These are phyloP conservation scores for Ciborinia camelliae DNA, from an alignment of 2,329 filamentous ascomycete species.

Conservation along the genomic window DNA sequence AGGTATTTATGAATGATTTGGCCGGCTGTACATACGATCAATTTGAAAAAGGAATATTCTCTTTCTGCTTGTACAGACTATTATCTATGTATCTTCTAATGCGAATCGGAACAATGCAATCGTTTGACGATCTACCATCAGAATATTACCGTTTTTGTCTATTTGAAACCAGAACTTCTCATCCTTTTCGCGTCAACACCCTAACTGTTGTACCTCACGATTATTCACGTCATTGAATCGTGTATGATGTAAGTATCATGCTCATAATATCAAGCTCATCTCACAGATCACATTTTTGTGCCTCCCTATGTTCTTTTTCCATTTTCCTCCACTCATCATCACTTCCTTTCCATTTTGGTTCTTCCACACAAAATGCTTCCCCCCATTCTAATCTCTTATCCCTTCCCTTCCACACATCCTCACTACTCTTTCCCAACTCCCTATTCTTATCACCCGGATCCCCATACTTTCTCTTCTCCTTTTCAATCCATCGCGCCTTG, in stretches of 20 bases:
- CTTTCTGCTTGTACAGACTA: background rate
- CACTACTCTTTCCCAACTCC: conserved; percentile 67
- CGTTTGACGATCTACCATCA: background rate
- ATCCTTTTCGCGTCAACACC: background rate
- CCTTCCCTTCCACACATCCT: conserved; percentile 85
- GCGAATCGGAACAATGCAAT: background rate
- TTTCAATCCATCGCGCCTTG: conserved; percentile 38
- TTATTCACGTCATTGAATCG: background rate
- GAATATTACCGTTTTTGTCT: background rate
- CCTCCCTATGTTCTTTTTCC: conserved; percentile 10
- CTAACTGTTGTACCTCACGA: background rate
- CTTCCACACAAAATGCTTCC: conserved; percentile 29
- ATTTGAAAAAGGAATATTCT: background rate
- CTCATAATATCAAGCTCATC: background rate
- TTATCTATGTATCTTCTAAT: background rate
- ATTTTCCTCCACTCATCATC: conserved; percentile 34
- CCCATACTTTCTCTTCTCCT: conserved; percentile 57
- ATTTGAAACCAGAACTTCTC: background rate
- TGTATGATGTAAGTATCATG: background rate
- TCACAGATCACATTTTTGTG: background rate
- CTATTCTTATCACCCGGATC: conserved; percentile 47
- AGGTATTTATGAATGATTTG: background rate
- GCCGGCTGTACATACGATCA: background rate
- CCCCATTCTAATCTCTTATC: conserved; percentile 53
- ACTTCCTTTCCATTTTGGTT: conserved; percentile 8